These are phyloP conservation scores for Alternaria viburni DNA, from an alignment of 2,329 filamentous ascomycete genomes.

Conservation along the genomic window DNA sequence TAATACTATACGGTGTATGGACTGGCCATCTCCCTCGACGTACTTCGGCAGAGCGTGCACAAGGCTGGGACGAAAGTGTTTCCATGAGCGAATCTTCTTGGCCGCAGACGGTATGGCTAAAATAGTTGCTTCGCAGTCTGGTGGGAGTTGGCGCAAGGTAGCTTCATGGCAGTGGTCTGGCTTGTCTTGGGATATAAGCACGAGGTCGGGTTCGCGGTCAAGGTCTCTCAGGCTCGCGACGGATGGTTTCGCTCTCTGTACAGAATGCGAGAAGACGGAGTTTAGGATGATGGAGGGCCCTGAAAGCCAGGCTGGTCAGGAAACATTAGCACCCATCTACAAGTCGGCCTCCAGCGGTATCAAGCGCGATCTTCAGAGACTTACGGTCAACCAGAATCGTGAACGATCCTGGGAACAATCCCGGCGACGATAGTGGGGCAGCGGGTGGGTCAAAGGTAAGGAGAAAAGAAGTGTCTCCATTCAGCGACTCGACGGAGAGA, in stretches of 20 bases:
- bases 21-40: conserved; percentile 46
- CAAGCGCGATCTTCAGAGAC: neutral
- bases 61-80: conserved; percentile 64
- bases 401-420: conserved; percentile 59
- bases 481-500: conserved; percentile 67
- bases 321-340: conserved; percentile 5
- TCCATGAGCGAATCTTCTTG: conserved; percentile 70
- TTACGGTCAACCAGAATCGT: conserved; percentile 70
- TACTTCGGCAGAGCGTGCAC: conserved; percentile 55
- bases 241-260: conserved; percentile 62
- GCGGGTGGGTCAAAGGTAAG: conserved; percentile 65
- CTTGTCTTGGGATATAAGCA: conserved; percentile 67
- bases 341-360: neutral
- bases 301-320: conserved; percentile 63
- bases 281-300: conserved; percentile 67
- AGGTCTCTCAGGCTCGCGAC: conserved; percentile 64
- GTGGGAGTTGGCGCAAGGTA: conserved; percentile 69
- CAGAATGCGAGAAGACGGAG: conserved; percentile 65
- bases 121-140: conserved; percentile 64
- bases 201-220: conserved; percentile 59
- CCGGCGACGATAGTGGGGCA: conserved; percentile 48
- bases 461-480: conserved; percentile 69
- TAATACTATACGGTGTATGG: conserved; percentile 59
- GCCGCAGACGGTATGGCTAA: conserved; percentile 70
- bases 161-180: conserved; percentile 74